phyloP scores from a whole-genome alignment of 768 basidiomycete species.

The Mrakia hoshinonis region DNA sequence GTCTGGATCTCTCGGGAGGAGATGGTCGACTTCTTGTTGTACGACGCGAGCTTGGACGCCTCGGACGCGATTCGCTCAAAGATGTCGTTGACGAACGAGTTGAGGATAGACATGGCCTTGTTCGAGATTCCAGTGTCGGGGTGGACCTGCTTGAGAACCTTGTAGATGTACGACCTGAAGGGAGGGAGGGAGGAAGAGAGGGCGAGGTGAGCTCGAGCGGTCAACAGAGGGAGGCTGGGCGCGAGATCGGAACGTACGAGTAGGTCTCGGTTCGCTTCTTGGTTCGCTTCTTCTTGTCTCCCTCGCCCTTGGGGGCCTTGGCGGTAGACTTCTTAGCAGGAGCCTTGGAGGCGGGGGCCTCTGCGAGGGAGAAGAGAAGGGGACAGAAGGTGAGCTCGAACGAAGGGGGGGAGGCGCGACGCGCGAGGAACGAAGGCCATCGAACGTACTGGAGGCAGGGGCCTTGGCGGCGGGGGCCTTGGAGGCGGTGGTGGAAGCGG shows the following conservation, averaged over 20 bases:
- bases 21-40: constrained; percentile 98
- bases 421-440: neutral
- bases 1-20: constrained; percentile 98
- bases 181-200: too few relatives aligned
- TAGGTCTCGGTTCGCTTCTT: constrained; percentile 31
- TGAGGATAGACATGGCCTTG: constrained; percentile 95
- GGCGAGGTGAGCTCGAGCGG: too few relatives aligned
- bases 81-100: constrained; percentile 93
- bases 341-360: constrained; percentile 27
- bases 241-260: too few relatives aligned
- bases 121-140: constrained; percentile 44
- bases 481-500: constrained; percentile 26
- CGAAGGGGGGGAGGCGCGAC: neutral
- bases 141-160: constrained; percentile 31
- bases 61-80: constrained; percentile 88
- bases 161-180: constrained; percentile 31
- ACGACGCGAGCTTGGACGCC: constrained; percentile 87
- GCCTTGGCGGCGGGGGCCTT: constrained; percentile 29
- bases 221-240: too few relatives aligned
- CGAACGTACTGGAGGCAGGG: constrained; percentile 6
- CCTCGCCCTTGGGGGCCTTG: constrained; percentile 29
- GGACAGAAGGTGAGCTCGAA: neutral
- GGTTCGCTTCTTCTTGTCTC: constrained; percentile 29
- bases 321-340: constrained; percentile 26
- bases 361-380: neutral